Base-by-base conservation (phyloP, 768 basidiomycete genomes). In the Infundibulicybe gibba region DNA sequence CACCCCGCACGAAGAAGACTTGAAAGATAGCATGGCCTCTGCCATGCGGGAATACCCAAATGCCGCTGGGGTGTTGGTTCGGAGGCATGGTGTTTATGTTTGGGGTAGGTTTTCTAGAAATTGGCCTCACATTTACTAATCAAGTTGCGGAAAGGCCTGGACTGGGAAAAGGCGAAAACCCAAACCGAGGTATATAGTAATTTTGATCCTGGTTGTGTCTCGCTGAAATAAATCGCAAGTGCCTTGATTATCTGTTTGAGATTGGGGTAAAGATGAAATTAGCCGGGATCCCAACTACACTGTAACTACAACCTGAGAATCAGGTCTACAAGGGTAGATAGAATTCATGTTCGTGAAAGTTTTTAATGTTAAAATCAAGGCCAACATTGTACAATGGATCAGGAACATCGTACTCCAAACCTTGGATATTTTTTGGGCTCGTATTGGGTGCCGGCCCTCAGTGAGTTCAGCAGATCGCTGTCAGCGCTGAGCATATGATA, bases 161-260 rank as follows among this genome's bases (percentile, higher is more conserved):
- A 88, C 59, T 93, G 90, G 90, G 80, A 90, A 64, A 90, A 87
- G 60, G 90, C 90, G 8, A 93, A 93, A 67, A 89, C 89, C 0
- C 90, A 93, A 58, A 81, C 88, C 1, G 90, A 93, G 75, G 86
- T 83, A 35, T 46, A 20, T 21, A 40, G 33, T 41, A 13, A n/a
- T 16, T 41, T 25, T 43, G 8, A 37, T 47, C 31, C 31, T 44
- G 12, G 16, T 10, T 31, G 40, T 34, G 38, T n/a, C 15, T 16
- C 32, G 25, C 40, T 61, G 25, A 59, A 50, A 38, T 44, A 44
- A n/a, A 31, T 35, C 32, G 49, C 13, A 54, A 89, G 84, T 94
- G 92, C 62, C 76, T 94, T 25, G 92, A 94, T 61, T 94, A 94
- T 65, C 74, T 94, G 14, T 91, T 94, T 54, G 92, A 94, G 61